phyloP scores from a whole-genome alignment of 148 eudicot genomes.

The Salicornia ramosissima region DNA sequence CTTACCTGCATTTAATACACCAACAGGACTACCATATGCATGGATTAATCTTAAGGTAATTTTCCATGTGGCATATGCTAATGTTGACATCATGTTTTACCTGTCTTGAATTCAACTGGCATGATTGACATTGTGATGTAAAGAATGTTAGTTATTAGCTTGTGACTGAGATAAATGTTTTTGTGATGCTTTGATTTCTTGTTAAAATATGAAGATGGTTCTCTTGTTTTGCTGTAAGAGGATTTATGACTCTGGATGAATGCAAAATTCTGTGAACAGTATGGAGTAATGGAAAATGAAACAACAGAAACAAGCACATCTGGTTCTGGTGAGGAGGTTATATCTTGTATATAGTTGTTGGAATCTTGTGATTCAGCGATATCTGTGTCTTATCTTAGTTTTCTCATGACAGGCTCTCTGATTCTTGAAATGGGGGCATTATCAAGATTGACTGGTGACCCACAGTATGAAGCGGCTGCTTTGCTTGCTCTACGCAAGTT shows the following conservation, averaged over 20 bases:
- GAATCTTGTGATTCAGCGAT: constrained; percentile 5
- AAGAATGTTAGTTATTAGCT: constrained; percentile 8
- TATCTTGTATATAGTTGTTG: constrained; percentile 9
- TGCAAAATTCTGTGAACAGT: constrained; percentile 73
- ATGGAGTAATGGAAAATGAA: constrained; percentile 94
- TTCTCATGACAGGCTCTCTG: constrained; percentile 62
- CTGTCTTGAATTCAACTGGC: not conserved
- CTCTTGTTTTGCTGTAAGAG: constrained; percentile 46
- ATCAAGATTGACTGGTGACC: constrained; percentile 85
- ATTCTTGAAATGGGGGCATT: constrained; percentile 98
- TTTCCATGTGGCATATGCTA: no score
- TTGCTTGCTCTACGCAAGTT: constrained; percentile 82
- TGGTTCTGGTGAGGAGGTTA: constrained; percentile 68
- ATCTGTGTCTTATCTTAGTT: constrained; percentile 24
- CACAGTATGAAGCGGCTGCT: constrained; percentile 76
- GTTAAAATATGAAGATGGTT: constrained; percentile 28
- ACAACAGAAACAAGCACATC: constrained; percentile 98
- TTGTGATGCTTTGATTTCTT: constrained; percentile 14
- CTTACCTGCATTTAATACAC: constrained; percentile 82
- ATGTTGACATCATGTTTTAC: no score
- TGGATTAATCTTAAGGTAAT: constrained; percentile 98
- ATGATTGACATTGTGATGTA: not conserved
- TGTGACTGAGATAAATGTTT: constrained; percentile 8
- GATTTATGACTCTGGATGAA: constrained; percentile 50
- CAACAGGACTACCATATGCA: constrained; percentile 94